These are phyloP conservation scores for Pseudodiploospora longispora DNA, from an alignment of 2,329 filamentous ascomycete species.

Conservation along the genomic window DNA sequence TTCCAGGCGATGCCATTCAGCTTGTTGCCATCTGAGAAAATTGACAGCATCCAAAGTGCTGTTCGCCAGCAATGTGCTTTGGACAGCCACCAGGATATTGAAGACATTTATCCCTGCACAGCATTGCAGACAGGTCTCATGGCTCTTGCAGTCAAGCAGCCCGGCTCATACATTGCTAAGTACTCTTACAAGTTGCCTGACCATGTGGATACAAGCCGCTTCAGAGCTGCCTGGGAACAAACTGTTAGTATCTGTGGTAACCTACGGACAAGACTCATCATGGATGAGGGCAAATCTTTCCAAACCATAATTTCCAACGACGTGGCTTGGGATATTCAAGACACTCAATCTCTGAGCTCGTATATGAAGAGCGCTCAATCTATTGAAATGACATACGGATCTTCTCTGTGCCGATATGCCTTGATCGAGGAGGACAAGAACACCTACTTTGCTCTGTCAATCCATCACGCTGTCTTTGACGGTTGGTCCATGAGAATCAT, in stretches of 20 bases:
- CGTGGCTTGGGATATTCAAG: slow-evolving; percentile 1
- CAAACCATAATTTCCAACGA: slow-evolving; percentile 11
- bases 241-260: slow-evolving; percentile 10
- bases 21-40: background rate
- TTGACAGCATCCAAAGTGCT: slow-evolving; percentile 1
- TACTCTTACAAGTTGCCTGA: slow-evolving; percentile 14
- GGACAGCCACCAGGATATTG: slow-evolving; percentile 1
- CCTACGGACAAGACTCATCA: slow-evolving; percentile 14
- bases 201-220: slow-evolving; percentile 13
- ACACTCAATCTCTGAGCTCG: background rate
- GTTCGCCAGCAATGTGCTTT: background rate
- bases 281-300: slow-evolving; percentile 4
- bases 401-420: background rate
- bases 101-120: slow-evolving; percentile 14
- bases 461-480: background rate
- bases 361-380: background rate
- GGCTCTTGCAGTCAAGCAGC: slow-evolving; percentile 21
- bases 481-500: background rate
- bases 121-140: slow-evolving; percentile 14
- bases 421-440: background rate
- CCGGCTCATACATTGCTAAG: slow-evolving; percentile 27
- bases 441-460: background rate
- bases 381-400: slow-evolving; percentile 5
- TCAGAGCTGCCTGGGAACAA: slow-evolving; percentile 13
- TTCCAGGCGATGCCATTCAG: background rate